Evolutionary conservation across 495 filamentous ascomycete species (phyloP).

Genomic region (Aspergillus sclerotioniger): DNA sequence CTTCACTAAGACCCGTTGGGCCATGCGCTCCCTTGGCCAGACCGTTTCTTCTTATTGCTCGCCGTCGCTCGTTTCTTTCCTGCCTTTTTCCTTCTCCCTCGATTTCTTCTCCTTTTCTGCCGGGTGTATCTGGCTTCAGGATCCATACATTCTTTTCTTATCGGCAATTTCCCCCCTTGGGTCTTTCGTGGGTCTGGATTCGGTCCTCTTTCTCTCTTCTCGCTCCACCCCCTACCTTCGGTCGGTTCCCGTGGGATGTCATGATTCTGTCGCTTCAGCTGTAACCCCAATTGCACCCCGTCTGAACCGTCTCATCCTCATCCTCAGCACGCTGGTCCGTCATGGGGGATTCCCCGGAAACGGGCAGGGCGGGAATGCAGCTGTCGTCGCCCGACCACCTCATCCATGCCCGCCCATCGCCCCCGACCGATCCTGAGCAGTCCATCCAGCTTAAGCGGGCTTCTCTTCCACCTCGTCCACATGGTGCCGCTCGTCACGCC

Average conservation of each 20-base stretch:
- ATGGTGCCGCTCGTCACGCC: slow-evolving; percentile 56
- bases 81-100: neutral
- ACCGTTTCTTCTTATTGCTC: neutral
- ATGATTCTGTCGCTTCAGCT: slow-evolving; percentile 11
- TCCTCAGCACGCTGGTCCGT: slow-evolving; percentile 26
- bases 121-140: neutral
- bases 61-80: slow-evolving; percentile 1
- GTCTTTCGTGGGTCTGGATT: too few species aligned
- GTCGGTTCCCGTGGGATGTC: slow-evolving; percentile 9
- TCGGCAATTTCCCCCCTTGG: neutral
- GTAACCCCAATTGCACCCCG: slow-evolving; percentile 4
- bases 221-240: slow-evolving; percentile 5
- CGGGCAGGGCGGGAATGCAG: slow-evolving; percentile 28
- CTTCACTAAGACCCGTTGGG: too few species aligned
- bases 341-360: slow-evolving; percentile 40
- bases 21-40: neutral
- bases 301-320: slow-evolving; percentile 18
- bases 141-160: slow-evolving; percentile 4
- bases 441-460: slow-evolving; percentile 42
- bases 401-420: slow-evolving; percentile 5
- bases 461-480: slow-evolving; percentile 51
- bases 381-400: slow-evolving; percentile 19
- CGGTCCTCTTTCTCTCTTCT: neutral
- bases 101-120: neutral
- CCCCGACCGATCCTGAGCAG: neutral